Evolutionary conservation across 805 yeast species (phyloP).

Genomic region (Myxozyma geophila): DNA sequence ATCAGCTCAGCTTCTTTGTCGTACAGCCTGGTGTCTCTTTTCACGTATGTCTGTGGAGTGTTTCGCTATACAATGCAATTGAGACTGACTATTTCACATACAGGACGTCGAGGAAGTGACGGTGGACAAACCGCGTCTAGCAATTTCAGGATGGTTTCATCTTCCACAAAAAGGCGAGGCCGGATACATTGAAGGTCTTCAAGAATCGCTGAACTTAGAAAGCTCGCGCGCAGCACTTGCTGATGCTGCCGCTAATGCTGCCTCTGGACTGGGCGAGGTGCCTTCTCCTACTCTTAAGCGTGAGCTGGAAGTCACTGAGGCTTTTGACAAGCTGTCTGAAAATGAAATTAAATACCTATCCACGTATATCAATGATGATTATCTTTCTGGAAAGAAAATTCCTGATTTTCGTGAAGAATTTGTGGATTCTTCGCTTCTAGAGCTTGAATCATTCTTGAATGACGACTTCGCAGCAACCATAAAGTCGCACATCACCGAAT

Average conservation of each 20-base stretch:
- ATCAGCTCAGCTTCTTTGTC: constrained; percentile 92
- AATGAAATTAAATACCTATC: constrained; percentile 50
- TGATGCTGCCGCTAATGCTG: constrained; percentile 76
- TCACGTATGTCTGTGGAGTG: constrained; percentile 51
- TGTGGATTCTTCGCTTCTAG: constrained; percentile 69
- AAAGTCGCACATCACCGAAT: constrained; percentile 55
- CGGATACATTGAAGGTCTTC: constrained; percentile 82
- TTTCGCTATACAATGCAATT: neutral
- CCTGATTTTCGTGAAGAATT: constrained; percentile 57
- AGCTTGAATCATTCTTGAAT: constrained; percentile 66
- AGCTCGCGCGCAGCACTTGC: constrained; percentile 43
- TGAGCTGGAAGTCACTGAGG: constrained; percentile 75
- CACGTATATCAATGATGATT: constrained; percentile 60
- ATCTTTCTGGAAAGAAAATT: constrained; percentile 51
- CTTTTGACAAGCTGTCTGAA: constrained; percentile 19
- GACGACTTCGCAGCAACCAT: constrained; percentile 56
- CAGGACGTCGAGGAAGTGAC: constrained; percentile 93
- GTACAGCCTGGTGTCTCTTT: constrained; percentile 96
- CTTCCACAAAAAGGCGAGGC: constrained; percentile 92
- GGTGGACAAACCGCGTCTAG: constrained; percentile 85
- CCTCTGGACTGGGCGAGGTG: constrained; percentile 48
- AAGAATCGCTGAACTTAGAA: constrained; percentile 50
- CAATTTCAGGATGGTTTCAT: constrained; percentile 99
- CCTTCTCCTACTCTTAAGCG: constrained; percentile 65
- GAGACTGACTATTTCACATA: neutral